A percentile compares a stretch with the other conserved stretches of the same genome.
Evolutionary conservation across 2,329 filamentous ascomycete genomes (phyloP).

Genomic region (Saccharata proteae): DNA sequence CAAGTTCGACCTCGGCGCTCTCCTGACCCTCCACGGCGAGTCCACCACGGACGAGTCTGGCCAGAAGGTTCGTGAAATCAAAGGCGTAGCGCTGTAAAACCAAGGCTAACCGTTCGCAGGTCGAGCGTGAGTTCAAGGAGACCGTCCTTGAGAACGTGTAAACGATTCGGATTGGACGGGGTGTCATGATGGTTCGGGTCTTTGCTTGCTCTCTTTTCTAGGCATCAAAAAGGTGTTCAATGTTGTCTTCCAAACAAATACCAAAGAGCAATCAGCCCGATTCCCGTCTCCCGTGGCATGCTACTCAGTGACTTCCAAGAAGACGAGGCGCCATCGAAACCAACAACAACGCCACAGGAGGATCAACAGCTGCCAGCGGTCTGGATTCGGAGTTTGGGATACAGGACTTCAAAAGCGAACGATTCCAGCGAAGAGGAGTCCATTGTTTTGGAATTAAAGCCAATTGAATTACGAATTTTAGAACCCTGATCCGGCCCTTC

Average conservation of each 20-base stretch:
- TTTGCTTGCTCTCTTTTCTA: slow-evolving; percentile 19
- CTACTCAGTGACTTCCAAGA: too few species aligned
- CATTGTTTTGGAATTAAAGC: too few species aligned
- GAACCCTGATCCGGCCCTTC: too few species aligned
- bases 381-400: too few species aligned
- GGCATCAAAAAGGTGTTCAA: slow-evolving; percentile 30
- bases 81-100: background rate
- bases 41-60: slow-evolving; percentile 90
- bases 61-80: slow-evolving; percentile 71
- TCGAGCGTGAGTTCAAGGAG: slow-evolving; percentile 99
- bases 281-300: slow-evolving; percentile 7
- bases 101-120: slow-evolving; percentile 14
- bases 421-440: too few species aligned
- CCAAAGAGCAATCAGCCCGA: slow-evolving; percentile 9
- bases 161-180: slow-evolving; percentile 32
- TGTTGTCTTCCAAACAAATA: slow-evolving; percentile 6
- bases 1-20: slow-evolving; percentile 96
- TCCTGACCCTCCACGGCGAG: slow-evolving; percentile 96
- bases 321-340: too few species aligned
- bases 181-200: slow-evolving; percentile 8
- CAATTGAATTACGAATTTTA: too few species aligned
- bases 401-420: too few species aligned
- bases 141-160: slow-evolving; percentile 87
- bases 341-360: too few species aligned
- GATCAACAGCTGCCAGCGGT: too few species aligned